Percentiles rank a stretch among this genome's conserved stretches.
These are phyloP conservation scores for Pyrrhoderma lamaoense DNA, from an alignment of 1,284 basidiomycete genomes.

Conservation along the genomic window DNA sequence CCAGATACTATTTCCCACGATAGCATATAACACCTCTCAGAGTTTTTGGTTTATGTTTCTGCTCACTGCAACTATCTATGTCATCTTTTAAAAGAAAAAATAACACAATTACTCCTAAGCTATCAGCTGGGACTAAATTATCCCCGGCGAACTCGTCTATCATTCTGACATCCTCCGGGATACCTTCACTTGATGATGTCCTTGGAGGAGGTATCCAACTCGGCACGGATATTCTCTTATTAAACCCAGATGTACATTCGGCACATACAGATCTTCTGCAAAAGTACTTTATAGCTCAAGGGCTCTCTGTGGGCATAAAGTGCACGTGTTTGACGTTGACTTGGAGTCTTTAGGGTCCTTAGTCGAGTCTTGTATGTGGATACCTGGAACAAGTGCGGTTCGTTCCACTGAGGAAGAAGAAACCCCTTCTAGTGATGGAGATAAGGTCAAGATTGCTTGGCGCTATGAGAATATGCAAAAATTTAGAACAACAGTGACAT, in stretches of 20 bases:
- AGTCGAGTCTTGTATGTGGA: slow-evolving; percentile 75
- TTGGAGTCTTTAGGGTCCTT: slow-evolving; percentile 43
- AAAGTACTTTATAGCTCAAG: slow-evolving; percentile 86
- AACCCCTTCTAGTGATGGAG: slow-evolving; percentile 35
- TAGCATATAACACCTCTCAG: background rate
- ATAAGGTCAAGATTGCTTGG: slow-evolving; percentile 88
- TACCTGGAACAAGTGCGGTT: slow-evolving; percentile 16
- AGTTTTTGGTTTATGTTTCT: background rate
- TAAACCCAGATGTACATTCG: slow-evolving; percentile 78
- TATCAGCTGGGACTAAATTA: slow-evolving; percentile 53
- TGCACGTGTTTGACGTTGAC: slow-evolving; percentile 53
- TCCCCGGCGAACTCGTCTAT: slow-evolving; percentile 59
- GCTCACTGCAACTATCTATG: slow-evolving; percentile 35
- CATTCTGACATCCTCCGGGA: slow-evolving; percentile 75
- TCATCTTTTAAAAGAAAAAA: slow-evolving; percentile 80
- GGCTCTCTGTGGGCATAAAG: slow-evolving; percentile 63
- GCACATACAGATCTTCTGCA: slow-evolving; percentile 83
- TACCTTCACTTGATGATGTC: slow-evolving; percentile 93
- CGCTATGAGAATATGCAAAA: slow-evolving; percentile 88
- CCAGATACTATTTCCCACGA: too few relatives aligned
- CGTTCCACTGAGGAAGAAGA: slow-evolving; percentile 30
- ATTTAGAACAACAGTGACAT: slow-evolving; percentile 78
- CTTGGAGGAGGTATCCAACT: slow-evolving; percentile 90
- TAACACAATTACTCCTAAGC: slow-evolving; percentile 27
- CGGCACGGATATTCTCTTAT: slow-evolving; percentile 64